Conservation (phyloP, 1,139 yeast genomes). For the Blastobotrys aristatus region DNA sequence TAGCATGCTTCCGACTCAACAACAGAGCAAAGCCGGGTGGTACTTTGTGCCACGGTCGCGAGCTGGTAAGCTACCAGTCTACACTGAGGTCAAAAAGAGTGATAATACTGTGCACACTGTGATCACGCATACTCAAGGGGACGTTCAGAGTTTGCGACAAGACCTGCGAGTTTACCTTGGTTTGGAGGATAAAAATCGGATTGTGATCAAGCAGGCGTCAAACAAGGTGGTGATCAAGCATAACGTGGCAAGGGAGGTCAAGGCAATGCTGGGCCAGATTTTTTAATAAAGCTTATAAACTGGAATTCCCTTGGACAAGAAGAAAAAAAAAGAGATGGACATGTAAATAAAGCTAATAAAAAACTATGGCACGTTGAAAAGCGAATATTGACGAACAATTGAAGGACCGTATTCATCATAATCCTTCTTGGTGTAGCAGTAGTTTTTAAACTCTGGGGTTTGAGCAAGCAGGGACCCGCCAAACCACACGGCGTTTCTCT, state of each 20-base stretch:
- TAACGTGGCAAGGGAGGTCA: constrained; percentile 24
- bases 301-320: neutral
- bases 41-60: constrained; percentile 31
- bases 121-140: constrained; percentile 32
- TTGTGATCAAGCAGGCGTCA: constrained; percentile 33
- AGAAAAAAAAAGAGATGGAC: neutral
- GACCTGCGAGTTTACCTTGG: constrained; percentile 29
- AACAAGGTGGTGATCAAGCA: constrained; percentile 33
- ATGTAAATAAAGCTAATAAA: neutral
- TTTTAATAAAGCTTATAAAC: constrained; percentile 15
- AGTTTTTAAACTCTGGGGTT: constrained; percentile 92
- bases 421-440: constrained; percentile 94
- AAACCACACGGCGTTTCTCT: constrained; percentile 98
- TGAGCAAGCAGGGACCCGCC: constrained; percentile 97
- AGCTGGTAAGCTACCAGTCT: constrained; percentile 35
- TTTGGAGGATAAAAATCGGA: constrained; percentile 25
- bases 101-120: constrained; percentile 35
- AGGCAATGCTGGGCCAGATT: constrained; percentile 16
- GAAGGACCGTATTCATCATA: constrained; percentile 98
- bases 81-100: constrained; percentile 31
- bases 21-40: constrained; percentile 21
- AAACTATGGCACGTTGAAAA: constrained; percentile 68
- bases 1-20: neutral
- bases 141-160: constrained; percentile 29
- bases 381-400: constrained; percentile 92